Conservation (phyloP, 495 filamentous ascomycete genomes). For the Delitschia confertaspora region DNA sequence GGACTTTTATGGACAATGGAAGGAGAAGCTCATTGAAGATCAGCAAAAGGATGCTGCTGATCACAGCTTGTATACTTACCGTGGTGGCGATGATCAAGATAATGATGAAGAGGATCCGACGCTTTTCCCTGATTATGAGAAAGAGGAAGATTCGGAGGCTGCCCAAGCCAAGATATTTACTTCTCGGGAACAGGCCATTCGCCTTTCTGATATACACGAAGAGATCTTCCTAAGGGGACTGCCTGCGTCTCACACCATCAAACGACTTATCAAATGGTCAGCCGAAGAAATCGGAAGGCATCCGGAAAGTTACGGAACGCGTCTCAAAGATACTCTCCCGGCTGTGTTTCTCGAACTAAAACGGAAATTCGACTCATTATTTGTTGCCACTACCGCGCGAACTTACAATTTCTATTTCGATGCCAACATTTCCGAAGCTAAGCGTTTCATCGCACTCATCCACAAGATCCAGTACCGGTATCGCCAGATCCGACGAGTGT, state of each 20-base stretch:
- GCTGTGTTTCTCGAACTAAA: slow-evolving; percentile 39
- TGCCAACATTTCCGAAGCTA: slow-evolving; percentile 62
- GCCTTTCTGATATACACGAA: slow-evolving; percentile 46
- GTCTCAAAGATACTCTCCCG: slow-evolving; percentile 40
- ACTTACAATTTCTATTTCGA: slow-evolving; percentile 86
- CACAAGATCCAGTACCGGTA: slow-evolving; percentile 60
- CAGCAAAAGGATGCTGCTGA: slow-evolving; percentile 61
- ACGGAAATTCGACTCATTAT: slow-evolving; percentile 47
- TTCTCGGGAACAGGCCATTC: slow-evolving; percentile 40
- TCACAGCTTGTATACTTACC: slow-evolving; percentile 69
- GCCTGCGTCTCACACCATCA: slow-evolving; percentile 9
- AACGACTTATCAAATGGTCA: slow-evolving; percentile 21
- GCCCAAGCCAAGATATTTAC: slow-evolving; percentile 27
- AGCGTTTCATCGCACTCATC: slow-evolving; percentile 57
- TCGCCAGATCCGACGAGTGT: slow-evolving; percentile 54
- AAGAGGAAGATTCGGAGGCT: slow-evolving; percentile 29
- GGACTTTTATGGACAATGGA: slow-evolving; percentile 74
- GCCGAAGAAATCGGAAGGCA: slow-evolving; percentile 6
- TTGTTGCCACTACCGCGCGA: slow-evolving; percentile 30
- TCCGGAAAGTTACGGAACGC: slow-evolving; percentile 5
- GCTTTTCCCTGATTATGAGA: slow-evolving; percentile 73
- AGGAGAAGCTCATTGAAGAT: slow-evolving; percentile 59
- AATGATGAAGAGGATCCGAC: slow-evolving; percentile 66
- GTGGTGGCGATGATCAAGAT: slow-evolving; percentile 64
- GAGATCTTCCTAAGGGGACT: slow-evolving; percentile 38